Evolutionary conservation across 352 stramenopile species (phyloP).

Genomic region (Globisporangium radiosum): DNA sequence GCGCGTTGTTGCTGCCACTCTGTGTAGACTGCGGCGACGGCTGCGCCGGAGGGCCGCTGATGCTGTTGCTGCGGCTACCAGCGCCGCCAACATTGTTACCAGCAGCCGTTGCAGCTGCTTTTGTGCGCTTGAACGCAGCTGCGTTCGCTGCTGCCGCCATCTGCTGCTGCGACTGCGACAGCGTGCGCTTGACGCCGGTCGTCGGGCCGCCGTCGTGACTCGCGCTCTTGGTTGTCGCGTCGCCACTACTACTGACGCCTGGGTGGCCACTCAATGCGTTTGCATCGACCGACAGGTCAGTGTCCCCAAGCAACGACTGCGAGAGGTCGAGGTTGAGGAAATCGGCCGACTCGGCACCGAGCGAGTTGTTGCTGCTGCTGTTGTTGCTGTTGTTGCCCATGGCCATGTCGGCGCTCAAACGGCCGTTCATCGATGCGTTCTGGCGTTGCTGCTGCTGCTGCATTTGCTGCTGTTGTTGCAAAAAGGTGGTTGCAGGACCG

Average conservation of each 20-base stretch:
- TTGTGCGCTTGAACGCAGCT: conserved; percentile 78
- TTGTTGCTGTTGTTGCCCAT: conserved; percentile 20
- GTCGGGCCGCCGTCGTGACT: conserved; percentile 10
- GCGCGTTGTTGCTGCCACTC: conserved; percentile 16
- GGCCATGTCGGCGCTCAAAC: conserved; percentile 50
- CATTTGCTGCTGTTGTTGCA: conserved; percentile 35
- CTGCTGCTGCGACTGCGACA: conserved; percentile 77
- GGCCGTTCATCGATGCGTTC: conserved; percentile 29
- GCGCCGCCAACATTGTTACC: conserved; percentile 13
- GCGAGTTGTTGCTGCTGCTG: too few species aligned
- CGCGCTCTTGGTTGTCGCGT: conserved; percentile 1
- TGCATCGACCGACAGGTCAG: conserved; percentile 47
- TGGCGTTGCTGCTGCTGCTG: conserved; percentile 29
- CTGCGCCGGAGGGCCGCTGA: conserved; percentile 16
- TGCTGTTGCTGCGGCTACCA: background rate
- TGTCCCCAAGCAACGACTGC: conserved; percentile 52
- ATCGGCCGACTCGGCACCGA: conserved; percentile 45
- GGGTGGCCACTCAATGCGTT: conserved; percentile 23
- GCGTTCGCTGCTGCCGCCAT: conserved; percentile 77
- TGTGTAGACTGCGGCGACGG: conserved; percentile 46
- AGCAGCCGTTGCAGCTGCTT: conserved; percentile 36
- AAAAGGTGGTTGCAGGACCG: conserved; percentile 15
- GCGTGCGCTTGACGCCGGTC: conserved; percentile 55
- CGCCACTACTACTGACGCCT: conserved; percentile 6
- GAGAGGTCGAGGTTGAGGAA: conserved; percentile 81